These are phyloP conservation scores for Talaromyces atroroseus DNA, from an alignment of 2,329 filamentous ascomycete genomes.

Conservation along the genomic window DNA sequence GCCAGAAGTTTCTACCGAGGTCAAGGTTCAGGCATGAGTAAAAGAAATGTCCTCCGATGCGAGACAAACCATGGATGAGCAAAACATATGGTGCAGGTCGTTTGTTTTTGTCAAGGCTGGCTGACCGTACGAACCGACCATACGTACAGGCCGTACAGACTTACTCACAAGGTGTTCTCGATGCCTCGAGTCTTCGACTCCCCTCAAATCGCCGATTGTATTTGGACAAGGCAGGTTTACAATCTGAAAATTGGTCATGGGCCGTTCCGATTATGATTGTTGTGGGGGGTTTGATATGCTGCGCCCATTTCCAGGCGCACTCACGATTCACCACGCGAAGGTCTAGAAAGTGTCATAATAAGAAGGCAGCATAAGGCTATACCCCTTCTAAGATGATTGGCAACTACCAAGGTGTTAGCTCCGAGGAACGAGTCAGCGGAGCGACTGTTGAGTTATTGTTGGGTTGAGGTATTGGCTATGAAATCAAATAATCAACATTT, in stretches of 20 bases:
- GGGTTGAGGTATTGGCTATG: neutral
- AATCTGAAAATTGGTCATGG: neutral
- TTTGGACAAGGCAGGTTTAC: neutral
- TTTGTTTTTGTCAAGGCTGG: neutral
- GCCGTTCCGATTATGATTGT: neutral
- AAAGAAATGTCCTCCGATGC: neutral
- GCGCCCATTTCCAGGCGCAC: neutral
- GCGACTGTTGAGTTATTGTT: neutral
- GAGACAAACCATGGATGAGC: neutral
- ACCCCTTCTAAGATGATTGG: neutral
- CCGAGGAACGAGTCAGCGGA: neutral
- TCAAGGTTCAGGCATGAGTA: slow-evolving; percentile 37
- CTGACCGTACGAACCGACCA: neutral
- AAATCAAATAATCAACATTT: neutral
- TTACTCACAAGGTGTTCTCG: neutral
- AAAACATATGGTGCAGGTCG: neutral
- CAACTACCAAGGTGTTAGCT: neutral
- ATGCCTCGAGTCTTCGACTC: neutral
- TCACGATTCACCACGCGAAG: neutral
- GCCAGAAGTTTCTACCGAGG: slow-evolving; percentile 23
- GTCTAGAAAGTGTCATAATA: neutral
- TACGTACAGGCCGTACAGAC: neutral
- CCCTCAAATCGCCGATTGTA: neutral
- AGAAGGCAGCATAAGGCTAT: neutral
- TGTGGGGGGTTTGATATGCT: no score